Base-by-base conservation (phyloP, 2,329 filamentous ascomycete species). In the Bertia moriformis region DNA sequence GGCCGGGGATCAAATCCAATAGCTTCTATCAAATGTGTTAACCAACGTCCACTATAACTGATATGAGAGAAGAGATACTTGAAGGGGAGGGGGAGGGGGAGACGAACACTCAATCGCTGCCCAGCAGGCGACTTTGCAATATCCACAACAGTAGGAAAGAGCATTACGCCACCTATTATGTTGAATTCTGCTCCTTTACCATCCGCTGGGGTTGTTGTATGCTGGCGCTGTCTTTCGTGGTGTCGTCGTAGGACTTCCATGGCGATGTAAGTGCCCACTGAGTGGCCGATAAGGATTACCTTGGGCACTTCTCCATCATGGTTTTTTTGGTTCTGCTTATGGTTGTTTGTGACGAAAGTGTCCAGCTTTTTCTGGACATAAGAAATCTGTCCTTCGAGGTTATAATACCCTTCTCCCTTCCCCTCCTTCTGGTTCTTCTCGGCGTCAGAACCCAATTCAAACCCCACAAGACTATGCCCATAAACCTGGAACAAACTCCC, bases 51-150 rank as follows among this genome's bases (percentile, higher is more conserved):
- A 29, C 24, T 29, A 29, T n/a, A 29, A 10, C 24, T n/a, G n/a
- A n/a, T n/a, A n/a, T n/a, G n/a, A n/a, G n/a, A n/a, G n/a, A n/a
- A n/a, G n/a, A n/a, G n/a, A n/a, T n/a, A n/a, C n/a, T 10, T 29
- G n/a, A 29, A 29, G 10, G 62, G n/a, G 24, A 10, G 24, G 24
- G n/a, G 10, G 10, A 29, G n/a, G 24, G n/a, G n/a, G 10, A 29
- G 15, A 17, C 32, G 7, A 7, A 35, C 32, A 7, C 10, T 35
- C 10, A 35, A 17, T 18, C 17, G 10, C 32, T 35, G 32, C 32
- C 32, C 32, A 7, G 32, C 10, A 12, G 32, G 12, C 10, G 32
- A 35, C 10, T 35, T 10, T 7, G 32, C 32, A 18, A 35, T 35
- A 35, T 35, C 32, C 15, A 12, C 15, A 15, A 35, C 32, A 35